Conservation (phyloP, 2,329 filamentous ascomycete species). For the Waltergamsia citrina region DNA sequence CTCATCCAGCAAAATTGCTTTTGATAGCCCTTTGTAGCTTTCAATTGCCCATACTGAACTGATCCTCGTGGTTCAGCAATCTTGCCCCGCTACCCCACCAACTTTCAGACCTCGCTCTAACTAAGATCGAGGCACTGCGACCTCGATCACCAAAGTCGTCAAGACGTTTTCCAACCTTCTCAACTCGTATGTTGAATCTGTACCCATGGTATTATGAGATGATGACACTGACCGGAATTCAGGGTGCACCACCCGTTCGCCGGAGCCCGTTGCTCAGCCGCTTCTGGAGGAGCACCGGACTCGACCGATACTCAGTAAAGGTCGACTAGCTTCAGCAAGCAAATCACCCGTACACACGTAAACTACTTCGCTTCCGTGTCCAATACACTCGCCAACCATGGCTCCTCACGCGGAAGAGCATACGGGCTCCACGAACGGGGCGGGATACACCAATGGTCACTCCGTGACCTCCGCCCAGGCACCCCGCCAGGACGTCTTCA, state of each 20-base stretch:
- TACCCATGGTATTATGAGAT: constrained; percentile 12
- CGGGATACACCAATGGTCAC: constrained; percentile 36
- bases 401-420: constrained; percentile 74
- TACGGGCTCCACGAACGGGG: constrained; percentile 49
- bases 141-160: constrained; percentile 57
- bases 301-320: constrained; percentile 48
- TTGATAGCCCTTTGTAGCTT: background rate
- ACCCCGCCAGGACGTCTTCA: constrained; percentile 58
- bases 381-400: constrained; percentile 45
- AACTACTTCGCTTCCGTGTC: constrained; percentile 9
- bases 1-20: background rate
- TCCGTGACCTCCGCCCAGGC: constrained; percentile 29
- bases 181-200: constrained; percentile 64
- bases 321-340: constrained; percentile 12
- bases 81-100: constrained; percentile 2
- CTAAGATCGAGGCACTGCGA: constrained; percentile 37
- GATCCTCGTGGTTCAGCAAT: background rate
- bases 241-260: constrained; percentile 95
- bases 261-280: constrained; percentile 87
- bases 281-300: constrained; percentile 74
- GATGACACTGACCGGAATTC: constrained; percentile 8
- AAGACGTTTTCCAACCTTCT: constrained; percentile 99
- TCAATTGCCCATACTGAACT: too few relatives aligned
- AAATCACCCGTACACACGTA: constrained; percentile 4
- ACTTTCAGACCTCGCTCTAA: constrained; percentile 1